Evolutionary conservation across 2,329 filamentous ascomycete genomes (phyloP).

Genomic region (Pseudocercospora eumusae): DNA sequence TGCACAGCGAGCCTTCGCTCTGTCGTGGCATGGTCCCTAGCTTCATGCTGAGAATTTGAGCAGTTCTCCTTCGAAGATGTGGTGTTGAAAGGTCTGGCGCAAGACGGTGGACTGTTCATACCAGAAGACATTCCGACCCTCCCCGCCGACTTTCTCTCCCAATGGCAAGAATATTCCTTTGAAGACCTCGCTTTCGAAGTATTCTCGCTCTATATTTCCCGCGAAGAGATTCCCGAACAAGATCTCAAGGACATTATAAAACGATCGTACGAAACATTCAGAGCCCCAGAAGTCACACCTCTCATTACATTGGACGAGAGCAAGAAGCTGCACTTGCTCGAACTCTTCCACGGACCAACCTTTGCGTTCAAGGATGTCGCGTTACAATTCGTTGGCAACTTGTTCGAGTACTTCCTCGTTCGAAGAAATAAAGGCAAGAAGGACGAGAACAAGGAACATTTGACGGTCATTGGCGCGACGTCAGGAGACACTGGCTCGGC

Average conservation of each 20-base stretch:
- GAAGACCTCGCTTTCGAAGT: slow-evolving; percentile 80
- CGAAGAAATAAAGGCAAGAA: slow-evolving; percentile 70
- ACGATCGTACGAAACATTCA: slow-evolving; percentile 87
- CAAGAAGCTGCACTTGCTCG: slow-evolving; percentile 78
- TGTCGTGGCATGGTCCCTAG: not conserved
- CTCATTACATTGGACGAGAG: slow-evolving; percentile 71
- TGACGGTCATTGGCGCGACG: slow-evolving; percentile 84
- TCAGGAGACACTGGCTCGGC: slow-evolving; percentile 89
- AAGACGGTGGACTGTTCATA: slow-evolving; percentile 86
- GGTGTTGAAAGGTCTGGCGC: slow-evolving; percentile 83
- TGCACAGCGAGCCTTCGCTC: not conserved
- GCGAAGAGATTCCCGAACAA: slow-evolving; percentile 73
- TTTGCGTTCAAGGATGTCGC: slow-evolving; percentile 96
- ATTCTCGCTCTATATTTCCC: slow-evolving; percentile 83
- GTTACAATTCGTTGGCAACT: slow-evolving; percentile 90
- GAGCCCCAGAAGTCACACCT: slow-evolving; percentile 74
- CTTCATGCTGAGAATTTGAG: slow-evolving; percentile 35
- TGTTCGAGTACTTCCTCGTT: slow-evolving; percentile 86
- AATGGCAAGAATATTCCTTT: slow-evolving; percentile 78
- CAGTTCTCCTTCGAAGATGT: slow-evolving; percentile 89
- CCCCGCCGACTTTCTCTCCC: slow-evolving; percentile 63
- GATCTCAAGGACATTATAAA: slow-evolving; percentile 83
- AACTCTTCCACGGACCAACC: slow-evolving; percentile 94
- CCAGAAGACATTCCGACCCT: slow-evolving; percentile 75
- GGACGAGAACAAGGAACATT: slow-evolving; percentile 66